Percentiles rank a stretch among this genome's conserved stretches.
Evolutionary conservation across 1,284 basidiomycete genomes (phyloP).

Genomic region (Athelia sp.): DNA sequence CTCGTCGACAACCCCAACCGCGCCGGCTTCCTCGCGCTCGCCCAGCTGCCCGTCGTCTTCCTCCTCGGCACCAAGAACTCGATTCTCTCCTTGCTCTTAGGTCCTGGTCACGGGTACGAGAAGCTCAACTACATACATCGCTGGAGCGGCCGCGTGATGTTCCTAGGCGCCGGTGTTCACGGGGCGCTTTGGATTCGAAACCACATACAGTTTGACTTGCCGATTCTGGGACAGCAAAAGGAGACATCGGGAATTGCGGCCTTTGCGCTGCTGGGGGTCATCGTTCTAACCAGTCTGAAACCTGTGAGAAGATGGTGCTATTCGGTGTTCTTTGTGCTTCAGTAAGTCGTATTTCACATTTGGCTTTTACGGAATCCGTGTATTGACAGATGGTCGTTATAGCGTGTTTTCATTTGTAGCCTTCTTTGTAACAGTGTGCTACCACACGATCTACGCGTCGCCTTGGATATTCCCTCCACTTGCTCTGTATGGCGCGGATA

Average conservation of each 20-base stretch:
- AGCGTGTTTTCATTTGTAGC: constrained; percentile 39
- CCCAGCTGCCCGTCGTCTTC: constrained; percentile 75
- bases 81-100: constrained; percentile 60
- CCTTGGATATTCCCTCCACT: constrained; percentile 52
- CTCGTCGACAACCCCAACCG: constrained; percentile 62
- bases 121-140: constrained; percentile 77
- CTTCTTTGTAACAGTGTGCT: constrained; percentile 50
- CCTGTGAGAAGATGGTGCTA: constrained; percentile 41
- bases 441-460: constrained; percentile 47
- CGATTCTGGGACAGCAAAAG: constrained; percentile 59
- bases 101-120: constrained; percentile 71
- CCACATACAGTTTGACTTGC: constrained; percentile 46
- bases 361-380: too few species aligned
- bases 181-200: constrained; percentile 69
- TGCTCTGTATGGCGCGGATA: constrained; percentile 49
- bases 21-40: constrained; percentile 73
- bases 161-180: constrained; percentile 61
- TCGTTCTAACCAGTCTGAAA: constrained; percentile 45
- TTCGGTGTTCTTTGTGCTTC: constrained; percentile 44
- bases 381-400: neutral
- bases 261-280: constrained; percentile 47
- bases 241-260: constrained; percentile 66
- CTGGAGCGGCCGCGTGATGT: constrained; percentile 66
- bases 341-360: constrained; percentile 32
- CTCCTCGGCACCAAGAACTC: constrained; percentile 78